phyloP scores from a whole-genome alignment of 1,284 basidiomycete species.

The Cutaneotrichosporon mucoides region DNA sequence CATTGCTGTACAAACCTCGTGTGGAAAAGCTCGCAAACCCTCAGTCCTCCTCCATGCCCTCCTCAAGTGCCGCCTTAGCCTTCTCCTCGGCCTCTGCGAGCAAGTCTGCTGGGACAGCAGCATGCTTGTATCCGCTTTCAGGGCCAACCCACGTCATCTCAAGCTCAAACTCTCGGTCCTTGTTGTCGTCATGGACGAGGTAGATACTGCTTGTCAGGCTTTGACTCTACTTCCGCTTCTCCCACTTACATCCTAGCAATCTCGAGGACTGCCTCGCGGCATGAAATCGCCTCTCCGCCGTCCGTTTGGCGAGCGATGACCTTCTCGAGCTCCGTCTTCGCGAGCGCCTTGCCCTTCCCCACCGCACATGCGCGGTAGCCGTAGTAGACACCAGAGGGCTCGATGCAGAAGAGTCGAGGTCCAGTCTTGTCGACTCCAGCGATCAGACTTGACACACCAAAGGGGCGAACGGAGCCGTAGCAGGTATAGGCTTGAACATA shows the following conservation, averaged over 20 bases:
- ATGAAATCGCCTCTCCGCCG: constrained; percentile 48
- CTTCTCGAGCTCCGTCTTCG: constrained; percentile 98
- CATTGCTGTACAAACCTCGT: constrained; percentile 14
- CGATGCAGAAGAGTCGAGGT: constrained; percentile 83
- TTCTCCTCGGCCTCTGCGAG: constrained; percentile 79
- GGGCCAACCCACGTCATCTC: constrained; percentile 95
- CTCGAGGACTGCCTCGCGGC: constrained; percentile 81
- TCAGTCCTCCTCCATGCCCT: constrained; percentile 67
- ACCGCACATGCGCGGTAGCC: constrained; percentile 92
- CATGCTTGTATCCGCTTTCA: constrained; percentile 76
- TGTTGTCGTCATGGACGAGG: constrained; percentile 86
- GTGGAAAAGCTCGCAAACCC: constrained; percentile 31
- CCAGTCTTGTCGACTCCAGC: constrained; percentile 86
- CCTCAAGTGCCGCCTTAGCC: constrained; percentile 83
- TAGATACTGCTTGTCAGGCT: constrained; percentile 66
- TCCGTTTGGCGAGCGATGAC: constrained; percentile 51
- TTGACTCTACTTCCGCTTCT: too few species aligned
- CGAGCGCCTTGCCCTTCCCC: constrained; percentile 93
- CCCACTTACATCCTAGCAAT: constrained; percentile 84
- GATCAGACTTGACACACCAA: constrained; percentile 89
- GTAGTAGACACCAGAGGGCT: constrained; percentile 91
- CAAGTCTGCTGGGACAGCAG: constrained; percentile 77
- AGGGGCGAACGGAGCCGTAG: constrained; percentile 96
- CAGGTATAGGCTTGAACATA: constrained; percentile 96
- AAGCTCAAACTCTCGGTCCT: constrained; percentile 92